These are phyloP conservation scores for Trapa bicornis DNA, from an alignment of 345 rosid genomes.

Conservation along the genomic window DNA sequence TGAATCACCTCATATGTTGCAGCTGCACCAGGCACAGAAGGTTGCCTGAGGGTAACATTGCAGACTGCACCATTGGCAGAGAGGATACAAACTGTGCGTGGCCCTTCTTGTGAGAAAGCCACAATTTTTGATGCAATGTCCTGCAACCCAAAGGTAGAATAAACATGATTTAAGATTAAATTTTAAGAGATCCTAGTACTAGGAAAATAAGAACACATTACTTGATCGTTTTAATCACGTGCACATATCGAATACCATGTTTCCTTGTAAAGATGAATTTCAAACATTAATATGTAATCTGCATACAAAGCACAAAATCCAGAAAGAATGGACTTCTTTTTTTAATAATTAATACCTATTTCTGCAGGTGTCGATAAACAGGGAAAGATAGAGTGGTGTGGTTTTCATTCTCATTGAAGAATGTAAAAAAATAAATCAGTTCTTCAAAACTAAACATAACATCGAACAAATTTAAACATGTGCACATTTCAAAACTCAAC, in stretches of 20 bases:
- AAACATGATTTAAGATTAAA: background rate
- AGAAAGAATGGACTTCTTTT: background rate
- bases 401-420: background rate
- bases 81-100: slow-evolving; percentile 67
- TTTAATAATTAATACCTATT: background rate
- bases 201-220: background rate
- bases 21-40: slow-evolving; percentile 36
- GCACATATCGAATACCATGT: background rate
- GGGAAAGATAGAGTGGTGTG: background rate
- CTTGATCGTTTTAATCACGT: background rate
- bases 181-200: too few relatives aligned
- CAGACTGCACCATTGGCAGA: slow-evolving; percentile 80
- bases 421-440: background rate
- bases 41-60: slow-evolving; percentile 57
- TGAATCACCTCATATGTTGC: slow-evolving; percentile 62
- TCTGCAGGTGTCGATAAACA: background rate
- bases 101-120: slow-evolving; percentile 73
- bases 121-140: slow-evolving; percentile 61
- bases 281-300: background rate
- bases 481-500: background rate
- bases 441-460: background rate
- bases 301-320: background rate
- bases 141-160: slow-evolving; percentile 25
- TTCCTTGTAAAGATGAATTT: background rate
- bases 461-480: background rate